Conservation (phyloP, 148 eudicot species). For the Fallopia convolvulus region DNA sequence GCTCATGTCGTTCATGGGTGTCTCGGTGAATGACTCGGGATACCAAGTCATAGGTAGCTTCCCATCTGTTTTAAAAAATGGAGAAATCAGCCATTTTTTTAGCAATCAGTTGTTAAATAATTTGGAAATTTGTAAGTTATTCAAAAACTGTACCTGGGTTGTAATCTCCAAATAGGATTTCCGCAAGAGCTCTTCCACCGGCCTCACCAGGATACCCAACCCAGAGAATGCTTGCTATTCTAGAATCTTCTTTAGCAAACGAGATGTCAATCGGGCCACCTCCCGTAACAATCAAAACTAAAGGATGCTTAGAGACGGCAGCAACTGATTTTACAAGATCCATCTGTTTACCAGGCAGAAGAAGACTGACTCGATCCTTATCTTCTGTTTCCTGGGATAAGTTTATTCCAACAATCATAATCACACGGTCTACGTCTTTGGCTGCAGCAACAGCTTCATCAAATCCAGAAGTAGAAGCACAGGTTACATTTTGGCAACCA, state of each 20-base stretch:
- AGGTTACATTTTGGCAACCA: conserved; percentile 66
- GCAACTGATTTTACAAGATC: conserved; percentile 63
- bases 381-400: conserved; percentile 96
- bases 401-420: conserved; percentile 79
- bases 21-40: conserved; percentile 72
- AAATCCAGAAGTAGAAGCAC: conserved; percentile 51
- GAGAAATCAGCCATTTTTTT: background rate
- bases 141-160: conserved; percentile 61
- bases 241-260: conserved; percentile 54
- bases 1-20: conserved; percentile 88
- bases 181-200: conserved; percentile 79
- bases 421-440: conserved; percentile 60
- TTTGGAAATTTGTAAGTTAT: background rate
- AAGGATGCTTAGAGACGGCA: conserved; percentile 48
- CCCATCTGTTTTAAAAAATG: conserved; percentile 51
- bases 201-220: conserved; percentile 96
- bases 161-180: conserved; percentile 68
- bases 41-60: conserved; percentile 92
- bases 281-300: conserved; percentile 76
- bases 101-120: background rate
- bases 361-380: conserved; percentile 72
- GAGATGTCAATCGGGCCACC: conserved; percentile 93
- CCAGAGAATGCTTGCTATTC: conserved; percentile 81
- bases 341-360: conserved; percentile 86
- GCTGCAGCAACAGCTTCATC: conserved; percentile 55